Base-by-base conservation (phyloP, 176 grass and related monocot genomes). In the Stipa capillata region DNA sequence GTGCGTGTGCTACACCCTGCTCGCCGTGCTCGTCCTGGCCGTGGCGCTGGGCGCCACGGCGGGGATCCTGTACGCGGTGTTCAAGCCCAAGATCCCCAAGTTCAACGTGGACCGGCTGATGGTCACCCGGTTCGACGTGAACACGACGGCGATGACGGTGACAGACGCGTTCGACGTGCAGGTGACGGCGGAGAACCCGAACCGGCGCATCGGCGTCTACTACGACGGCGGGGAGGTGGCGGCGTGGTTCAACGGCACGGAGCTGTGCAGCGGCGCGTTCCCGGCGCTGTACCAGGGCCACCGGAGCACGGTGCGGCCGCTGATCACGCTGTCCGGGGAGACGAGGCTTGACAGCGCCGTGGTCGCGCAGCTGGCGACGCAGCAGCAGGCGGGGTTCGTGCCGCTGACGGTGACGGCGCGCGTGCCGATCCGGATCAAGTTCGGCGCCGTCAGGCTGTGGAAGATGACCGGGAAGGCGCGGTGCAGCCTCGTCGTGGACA, bases 221-320 rank as follows among this genome's bases (percentile, higher is more conserved):
- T 93, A 99, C 77, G 77, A 82, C 25, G 96, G 90, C 34, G 90
- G 92, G 59, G 58, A 80, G 5, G 81, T 95, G 3, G 69, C 61
- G 31, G 84, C 86, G 63, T 86, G 57, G 71, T 99, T 93, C 85
- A 89, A 91, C 74, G 86, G 82, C 59, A 91, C 83, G 0, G 60
- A 81, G 64, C 90, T 99, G 1, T 93, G 92, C 82, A 18, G 73
- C 40, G 96, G 96, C 44, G 32, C 35, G 16, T 99, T 89, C 89
- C 96, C 96, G 4, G 33, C 39, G 73, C 85, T 99, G 37, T 99
- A 91, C 88, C 96, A 99, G 88, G 96, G 96, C 27, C 96, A 95
- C 84, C 86, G 71, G 40, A 91, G 72, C 81, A 99, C 86, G 12
- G 88, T 91, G 43, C 68, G 40, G 37, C 78, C 90, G 0, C 27